phyloP scores from a whole-genome alignment of 2,329 filamentous ascomycete genomes.

The Leptodontidium sp. region DNA sequence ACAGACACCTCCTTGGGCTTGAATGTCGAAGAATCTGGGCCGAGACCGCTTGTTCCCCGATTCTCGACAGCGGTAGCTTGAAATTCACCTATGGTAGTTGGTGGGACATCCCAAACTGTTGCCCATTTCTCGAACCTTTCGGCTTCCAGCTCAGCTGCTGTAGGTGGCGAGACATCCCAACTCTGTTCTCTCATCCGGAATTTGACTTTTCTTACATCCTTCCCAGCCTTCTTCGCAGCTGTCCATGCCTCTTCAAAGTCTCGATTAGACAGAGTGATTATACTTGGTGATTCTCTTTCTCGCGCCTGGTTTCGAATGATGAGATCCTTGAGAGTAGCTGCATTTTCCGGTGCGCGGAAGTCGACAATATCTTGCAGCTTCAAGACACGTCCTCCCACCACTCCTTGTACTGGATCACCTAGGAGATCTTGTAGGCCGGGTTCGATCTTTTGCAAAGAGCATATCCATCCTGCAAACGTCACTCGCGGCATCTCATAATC shows the following conservation, averaged over 20 bases:
- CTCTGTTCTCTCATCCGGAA: neutral
- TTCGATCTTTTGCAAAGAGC: no score
- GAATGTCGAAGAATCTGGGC: neutral
- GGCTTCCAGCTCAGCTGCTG: neutral
- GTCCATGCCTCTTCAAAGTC: neutral
- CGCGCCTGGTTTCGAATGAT: neutral
- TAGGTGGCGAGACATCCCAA: conserved; percentile 10
- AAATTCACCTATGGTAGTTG: neutral
- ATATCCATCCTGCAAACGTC: no score
- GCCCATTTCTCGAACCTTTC: neutral
- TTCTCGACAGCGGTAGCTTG: neutral
- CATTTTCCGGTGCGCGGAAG: neutral
- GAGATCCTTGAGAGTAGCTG: neutral
- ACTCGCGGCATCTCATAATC: no score
- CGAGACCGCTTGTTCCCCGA: neutral
- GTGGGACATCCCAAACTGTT: neutral
- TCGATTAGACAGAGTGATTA: neutral
- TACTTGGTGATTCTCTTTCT: conserved; percentile 1
- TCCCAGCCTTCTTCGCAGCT: neutral
- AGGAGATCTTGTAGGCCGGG: no score
- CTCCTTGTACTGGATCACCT: no score
- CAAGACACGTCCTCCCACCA: neutral
- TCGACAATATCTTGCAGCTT: neutral
- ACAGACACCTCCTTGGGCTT: neutral
- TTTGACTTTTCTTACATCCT: neutral